Evolutionary conservation across 371 early-diverging fungal species (phyloP), one percentile per base, ranked within the genome.

Genomic region (Mortierella sp.): DNA sequence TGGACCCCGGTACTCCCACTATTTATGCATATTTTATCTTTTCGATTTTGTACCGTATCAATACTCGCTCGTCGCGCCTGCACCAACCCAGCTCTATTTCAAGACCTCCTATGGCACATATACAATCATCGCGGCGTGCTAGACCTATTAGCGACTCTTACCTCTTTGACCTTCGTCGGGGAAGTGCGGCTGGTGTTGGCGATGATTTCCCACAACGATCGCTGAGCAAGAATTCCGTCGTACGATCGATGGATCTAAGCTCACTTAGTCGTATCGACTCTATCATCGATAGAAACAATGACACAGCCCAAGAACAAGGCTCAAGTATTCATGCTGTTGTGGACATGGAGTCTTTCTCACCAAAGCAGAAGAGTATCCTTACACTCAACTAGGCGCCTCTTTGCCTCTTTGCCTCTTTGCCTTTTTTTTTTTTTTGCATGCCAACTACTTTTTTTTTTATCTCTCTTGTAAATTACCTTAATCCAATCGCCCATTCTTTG

Each of bases 1-100:
- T 80, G 43, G 81, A 80, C 47, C 81, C 81, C 9, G 81, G 81
- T 32, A 74, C 68, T 28, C 81, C 81, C 26, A 80, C 81, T 29
- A 80, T 80, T 22, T 80, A 65, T 53, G 71, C 71, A 2, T 80
- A 74, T 62, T 80, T 80, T 47, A 75, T 80, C 57, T 56, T 80
- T 37, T 80, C 81, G 15, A 75, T 80, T 54, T 34, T 80, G 43
- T 57, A 75, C 53, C 81, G 71, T 37, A 55, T 68, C 53, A 66
- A 70, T 51, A 49, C 63, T 17, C 71, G 62, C 7, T 68, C 75
- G 0, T 75, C 75, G 2, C 45, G 61, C 17, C 49, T 71, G 34
- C 75, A 49, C 19, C 57, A 70, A n/a, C 66, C 71, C 23, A 66
- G 65, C 61, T 56, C 64, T 6, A 31, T 75, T 9, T 58, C 75